These are phyloP conservation scores for Mucor sp. DNA, from an alignment of 371 early-diverging fungal genomes.

Conservation along the genomic window DNA sequence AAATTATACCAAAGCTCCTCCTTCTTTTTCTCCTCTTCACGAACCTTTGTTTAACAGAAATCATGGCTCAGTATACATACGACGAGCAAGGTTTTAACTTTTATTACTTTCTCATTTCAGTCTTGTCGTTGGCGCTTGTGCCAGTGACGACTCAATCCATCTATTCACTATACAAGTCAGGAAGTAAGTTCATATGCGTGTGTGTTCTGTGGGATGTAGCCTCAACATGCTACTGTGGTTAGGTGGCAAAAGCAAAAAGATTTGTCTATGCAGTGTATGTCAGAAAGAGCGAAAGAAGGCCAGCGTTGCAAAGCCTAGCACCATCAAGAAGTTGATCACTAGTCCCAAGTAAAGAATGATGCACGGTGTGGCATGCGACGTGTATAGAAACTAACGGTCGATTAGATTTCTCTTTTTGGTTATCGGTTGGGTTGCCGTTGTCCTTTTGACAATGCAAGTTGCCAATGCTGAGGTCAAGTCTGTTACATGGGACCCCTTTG, in stretches of 20 bases:
- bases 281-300: constrained; percentile 25
- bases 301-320: constrained; percentile 13
- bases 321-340: constrained; percentile 19
- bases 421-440: constrained; percentile 81
- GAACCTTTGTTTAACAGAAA: neutral
- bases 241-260: constrained; percentile 14
- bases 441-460: constrained; percentile 75
- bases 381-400: neutral
- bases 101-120: constrained; percentile 88
- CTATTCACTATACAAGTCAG: constrained; percentile 46
- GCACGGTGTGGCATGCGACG: neutral
- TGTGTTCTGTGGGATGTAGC: neutral
- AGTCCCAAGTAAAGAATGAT: constrained; percentile 26
- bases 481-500: constrained; percentile 90
- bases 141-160: constrained; percentile 70
- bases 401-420: constrained; percentile 55
- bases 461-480: constrained; percentile 69
- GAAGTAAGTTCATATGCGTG: constrained; percentile 36
- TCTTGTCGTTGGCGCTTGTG: constrained; percentile 78
- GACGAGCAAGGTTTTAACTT: constrained; percentile 95
- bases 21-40: neutral
- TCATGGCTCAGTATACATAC: constrained; percentile 79
- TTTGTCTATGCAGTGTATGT: constrained; percentile 26
- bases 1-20: neutral
- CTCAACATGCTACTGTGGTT: neutral